phyloP scores from a whole-genome alignment of 2,329 filamentous ascomycete species.

The Emydomyces testavorans region DNA sequence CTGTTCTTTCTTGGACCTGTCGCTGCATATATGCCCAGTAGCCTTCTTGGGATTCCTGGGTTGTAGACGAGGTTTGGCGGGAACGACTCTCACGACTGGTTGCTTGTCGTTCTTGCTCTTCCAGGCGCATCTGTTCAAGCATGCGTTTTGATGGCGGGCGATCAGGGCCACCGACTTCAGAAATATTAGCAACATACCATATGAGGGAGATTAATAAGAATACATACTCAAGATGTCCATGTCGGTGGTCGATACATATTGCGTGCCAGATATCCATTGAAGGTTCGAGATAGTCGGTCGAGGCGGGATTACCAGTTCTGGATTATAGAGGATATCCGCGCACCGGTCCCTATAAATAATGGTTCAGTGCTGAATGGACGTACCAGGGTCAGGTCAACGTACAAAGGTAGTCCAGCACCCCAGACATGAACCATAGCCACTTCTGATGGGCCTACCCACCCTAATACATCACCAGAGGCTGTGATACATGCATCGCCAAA shows the following conservation, averaged over 20 bases:
- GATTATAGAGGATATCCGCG: slow-evolving; percentile 69
- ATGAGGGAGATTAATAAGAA: background rate
- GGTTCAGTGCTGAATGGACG: background rate
- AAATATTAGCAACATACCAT: background rate
- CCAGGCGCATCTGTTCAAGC: slow-evolving; percentile 64
- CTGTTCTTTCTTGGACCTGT: slow-evolving; percentile 80
- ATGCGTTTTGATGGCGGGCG: slow-evolving; percentile 81
- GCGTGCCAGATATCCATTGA: slow-evolving; percentile 93
- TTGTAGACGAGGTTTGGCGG: slow-evolving; percentile 12
- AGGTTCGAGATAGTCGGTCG: slow-evolving; percentile 89
- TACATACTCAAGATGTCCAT: slow-evolving; percentile 64
- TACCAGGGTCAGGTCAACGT: slow-evolving; percentile 28
- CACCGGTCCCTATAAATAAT: slow-evolving; percentile 31
- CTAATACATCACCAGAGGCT: slow-evolving; percentile 67
- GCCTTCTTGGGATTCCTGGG: slow-evolving; percentile 46
- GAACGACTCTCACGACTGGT: slow-evolving; percentile 20
- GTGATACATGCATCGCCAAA: slow-evolving; percentile 60
- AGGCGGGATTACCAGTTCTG: slow-evolving; percentile 58
- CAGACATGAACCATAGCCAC: slow-evolving; percentile 73
- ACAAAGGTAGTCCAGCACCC: slow-evolving; percentile 58
- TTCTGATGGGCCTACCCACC: slow-evolving; percentile 81
- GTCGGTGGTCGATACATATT: slow-evolving; percentile 75
- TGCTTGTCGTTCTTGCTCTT: slow-evolving; percentile 49
- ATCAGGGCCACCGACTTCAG: slow-evolving; percentile 64
- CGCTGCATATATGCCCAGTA: slow-evolving; percentile 71